Evolutionary conservation across 192 early-diverging fungal genomes (phyloP).

Genomic region (Phycomyces nitens): DNA sequence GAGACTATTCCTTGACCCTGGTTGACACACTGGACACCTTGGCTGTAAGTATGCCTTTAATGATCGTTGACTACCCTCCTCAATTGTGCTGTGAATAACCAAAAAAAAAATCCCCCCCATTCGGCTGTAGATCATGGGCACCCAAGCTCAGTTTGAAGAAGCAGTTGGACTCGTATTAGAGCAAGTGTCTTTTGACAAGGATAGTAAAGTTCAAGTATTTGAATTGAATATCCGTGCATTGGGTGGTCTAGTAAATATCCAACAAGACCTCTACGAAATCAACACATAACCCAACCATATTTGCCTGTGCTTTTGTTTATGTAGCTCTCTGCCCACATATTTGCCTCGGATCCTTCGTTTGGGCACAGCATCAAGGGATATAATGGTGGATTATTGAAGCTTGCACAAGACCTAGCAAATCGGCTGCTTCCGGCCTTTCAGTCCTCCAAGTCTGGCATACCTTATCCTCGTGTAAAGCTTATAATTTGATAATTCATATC

Average conservation of each 20-base stretch:
- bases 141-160: conserved; percentile 60
- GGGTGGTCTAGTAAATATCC: conserved; percentile 65
- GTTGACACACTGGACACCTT: conserved; percentile 89
- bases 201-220: conserved; percentile 92
- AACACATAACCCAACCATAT: too few species aligned
- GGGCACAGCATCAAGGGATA: conserved; percentile 65
- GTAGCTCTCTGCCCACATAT: conserved; percentile 79
- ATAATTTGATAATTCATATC: too few species aligned
- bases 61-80: too few species aligned
- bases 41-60: conserved; percentile 58
- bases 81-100: too few species aligned
- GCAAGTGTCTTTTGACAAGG: conserved; percentile 71
- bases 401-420: conserved; percentile 79
- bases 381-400: conserved; percentile 69
- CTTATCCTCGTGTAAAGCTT: conserved; percentile 72
- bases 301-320: conserved; percentile 1
- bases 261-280: too few species aligned
- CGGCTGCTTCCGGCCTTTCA: conserved; percentile 87
- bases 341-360: conserved; percentile 66
- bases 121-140: conserved; percentile 56
- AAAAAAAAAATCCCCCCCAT: too few species aligned
- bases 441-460: conserved; percentile 73
- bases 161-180: conserved; percentile 61
- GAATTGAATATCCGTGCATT: conserved; percentile 91
- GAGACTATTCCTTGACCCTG: conserved; percentile 90